A percentile compares a stretch with the other conserved stretches of the same genome.
Conservation (phyloP, 1,284 basidiomycete genomes). For the Xerocomus nothofagi region DNA sequence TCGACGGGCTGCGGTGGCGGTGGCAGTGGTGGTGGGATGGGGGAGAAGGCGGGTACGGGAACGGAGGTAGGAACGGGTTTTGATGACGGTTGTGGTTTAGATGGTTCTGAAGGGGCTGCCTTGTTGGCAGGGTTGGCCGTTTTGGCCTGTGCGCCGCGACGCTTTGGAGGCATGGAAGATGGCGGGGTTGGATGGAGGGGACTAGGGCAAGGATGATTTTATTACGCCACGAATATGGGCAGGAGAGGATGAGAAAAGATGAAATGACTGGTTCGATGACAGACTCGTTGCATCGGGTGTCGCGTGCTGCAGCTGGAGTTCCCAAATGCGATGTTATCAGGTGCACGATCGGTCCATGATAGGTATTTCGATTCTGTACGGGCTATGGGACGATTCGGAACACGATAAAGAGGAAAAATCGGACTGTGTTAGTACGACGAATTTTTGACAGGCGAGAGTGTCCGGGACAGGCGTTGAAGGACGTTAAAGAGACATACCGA, state of each 20-base stretch:
- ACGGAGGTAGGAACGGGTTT: conserved; percentile 15
- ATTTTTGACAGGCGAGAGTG: neutral
- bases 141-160: conserved; percentile 24
- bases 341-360: conserved; percentile 34
- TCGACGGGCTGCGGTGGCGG: conserved; percentile 21
- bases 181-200: neutral
- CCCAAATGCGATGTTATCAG: conserved; percentile 30
- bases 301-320: conserved; percentile 25
- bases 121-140: conserved; percentile 11
- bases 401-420: conserved; percentile 3
- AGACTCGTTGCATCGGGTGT: conserved; percentile 32
- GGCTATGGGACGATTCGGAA: conserved; percentile 25
- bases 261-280: conserved; percentile 20
- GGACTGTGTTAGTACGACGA: conserved; percentile 8
- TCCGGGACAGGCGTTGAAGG: neutral
- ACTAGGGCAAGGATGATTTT: conserved; percentile 2
- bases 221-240: conserved; percentile 13
- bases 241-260: conserved; percentile 14
- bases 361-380: conserved; percentile 24
- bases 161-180: conserved; percentile 32
- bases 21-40: conserved; percentile 6
- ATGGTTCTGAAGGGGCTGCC: conserved; percentile 10
- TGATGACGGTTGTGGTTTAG: conserved; percentile 13
- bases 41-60: neutral
- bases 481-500: conserved; percentile 11